phyloP scores from a whole-genome alignment of 805 yeast species.

The Scheffersomyces spartinae region DNA sequence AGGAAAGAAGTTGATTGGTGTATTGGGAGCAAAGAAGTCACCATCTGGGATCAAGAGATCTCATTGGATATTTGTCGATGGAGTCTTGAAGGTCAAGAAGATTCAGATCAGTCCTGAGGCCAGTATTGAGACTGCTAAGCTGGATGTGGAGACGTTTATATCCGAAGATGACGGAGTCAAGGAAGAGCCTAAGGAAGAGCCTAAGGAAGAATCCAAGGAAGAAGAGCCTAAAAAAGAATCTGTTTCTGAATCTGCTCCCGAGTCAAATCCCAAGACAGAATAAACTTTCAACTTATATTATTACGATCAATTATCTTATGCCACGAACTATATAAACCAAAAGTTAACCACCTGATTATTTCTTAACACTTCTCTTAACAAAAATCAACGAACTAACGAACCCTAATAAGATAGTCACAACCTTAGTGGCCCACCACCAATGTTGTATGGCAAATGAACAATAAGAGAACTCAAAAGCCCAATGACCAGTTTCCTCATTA shows the following conservation, averaged over 20 bases:
- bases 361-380: no score
- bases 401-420: slow-evolving; percentile 23
- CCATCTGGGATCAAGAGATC: slow-evolving; percentile 75
- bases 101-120: slow-evolving; percentile 39
- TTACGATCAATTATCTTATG: no score
- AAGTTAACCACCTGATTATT: no score
- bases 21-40: slow-evolving; percentile 73
- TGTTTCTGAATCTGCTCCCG: no score
- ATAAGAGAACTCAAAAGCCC: slow-evolving; percentile 60
- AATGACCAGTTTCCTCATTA: slow-evolving; percentile 24
- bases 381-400: slow-evolving; percentile 8
- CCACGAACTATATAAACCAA: no score
- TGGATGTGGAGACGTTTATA: no score
- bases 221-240: slow-evolving; percentile 5
- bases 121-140: no score
- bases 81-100: slow-evolving; percentile 45
- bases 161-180: no score
- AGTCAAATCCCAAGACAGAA: no score
- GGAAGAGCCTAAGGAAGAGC: slow-evolving; percentile 1
- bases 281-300: no score
- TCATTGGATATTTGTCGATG: slow-evolving; percentile 84
- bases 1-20: slow-evolving; percentile 49
- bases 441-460: slow-evolving; percentile 86
- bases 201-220: slow-evolving; percentile 4
- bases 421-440: slow-evolving; percentile 88